These are phyloP conservation scores for Skeletonema costatum DNA, from an alignment of 108 stramenopile species.

Conservation along the genomic window DNA sequence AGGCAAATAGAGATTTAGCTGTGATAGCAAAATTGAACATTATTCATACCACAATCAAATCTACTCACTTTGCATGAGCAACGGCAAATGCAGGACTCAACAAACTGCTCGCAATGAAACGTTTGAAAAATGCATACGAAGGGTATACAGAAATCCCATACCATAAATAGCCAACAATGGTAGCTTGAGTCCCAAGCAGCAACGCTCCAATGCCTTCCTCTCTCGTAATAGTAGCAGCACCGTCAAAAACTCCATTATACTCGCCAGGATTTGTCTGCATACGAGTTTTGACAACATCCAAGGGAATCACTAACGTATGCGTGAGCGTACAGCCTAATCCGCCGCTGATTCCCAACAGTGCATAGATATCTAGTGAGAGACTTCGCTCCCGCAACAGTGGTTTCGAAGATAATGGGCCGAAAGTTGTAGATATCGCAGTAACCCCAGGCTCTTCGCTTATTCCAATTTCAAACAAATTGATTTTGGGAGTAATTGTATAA, in stretches of 20 bases:
- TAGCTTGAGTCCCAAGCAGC: conserved; percentile 87
- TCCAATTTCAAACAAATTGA: conserved; percentile 53
- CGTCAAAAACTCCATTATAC: conserved; percentile 49
- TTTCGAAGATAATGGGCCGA: conserved; percentile 62
- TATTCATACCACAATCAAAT: background rate
- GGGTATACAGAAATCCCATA: conserved; percentile 95
- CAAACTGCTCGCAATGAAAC: conserved; percentile 50
- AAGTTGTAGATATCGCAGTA: conserved; percentile 58
- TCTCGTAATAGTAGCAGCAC: conserved; percentile 56
- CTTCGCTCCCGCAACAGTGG: conserved; percentile 57
- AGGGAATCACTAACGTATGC: conserved; percentile 87
- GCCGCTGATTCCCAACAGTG: conserved; percentile 83
- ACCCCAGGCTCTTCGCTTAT: conserved; percentile 57
- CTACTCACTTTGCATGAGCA: conserved; percentile 51
- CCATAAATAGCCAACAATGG: conserved; percentile 91
- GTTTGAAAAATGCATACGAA: conserved; percentile 90
- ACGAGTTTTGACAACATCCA: conserved; percentile 84
- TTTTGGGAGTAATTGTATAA: conserved; percentile 48
- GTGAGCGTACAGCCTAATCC: conserved; percentile 91
- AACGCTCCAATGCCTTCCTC: conserved; percentile 79
- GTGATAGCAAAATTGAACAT: background rate
- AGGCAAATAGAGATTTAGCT: background rate
- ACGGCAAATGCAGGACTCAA: conserved; percentile 58
- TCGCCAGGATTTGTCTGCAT: conserved; percentile 74
- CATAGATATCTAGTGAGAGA: conserved; percentile 53